phyloP scores from a whole-genome alignment of 23 red algal species.

The Gracilariopsis chorda region DNA sequence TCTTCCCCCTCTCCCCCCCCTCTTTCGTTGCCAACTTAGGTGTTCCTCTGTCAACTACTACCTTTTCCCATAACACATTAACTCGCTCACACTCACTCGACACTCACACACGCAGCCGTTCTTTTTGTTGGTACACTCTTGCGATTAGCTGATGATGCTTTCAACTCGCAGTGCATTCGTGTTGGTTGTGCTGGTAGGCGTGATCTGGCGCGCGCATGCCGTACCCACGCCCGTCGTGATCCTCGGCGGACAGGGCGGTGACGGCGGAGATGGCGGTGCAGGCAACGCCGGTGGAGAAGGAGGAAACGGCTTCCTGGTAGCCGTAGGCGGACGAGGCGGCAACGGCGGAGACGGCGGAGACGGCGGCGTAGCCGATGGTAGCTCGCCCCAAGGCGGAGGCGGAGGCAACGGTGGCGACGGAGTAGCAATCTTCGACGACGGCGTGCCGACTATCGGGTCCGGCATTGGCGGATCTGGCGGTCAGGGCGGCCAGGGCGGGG shows the following conservation, averaged over 20 bases:
- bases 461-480: background rate
- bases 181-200: background rate
- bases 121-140: too few species aligned
- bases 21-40: too few species aligned
- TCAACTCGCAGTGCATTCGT: background rate
- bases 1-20: too few species aligned
- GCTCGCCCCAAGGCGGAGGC: background rate
- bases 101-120: background rate
- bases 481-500: background rate
- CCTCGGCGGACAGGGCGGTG: background rate
- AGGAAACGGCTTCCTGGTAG: background rate
- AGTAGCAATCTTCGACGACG: background rate
- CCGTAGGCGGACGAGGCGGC: background rate
- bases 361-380: background rate
- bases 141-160: background rate
- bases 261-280: background rate
- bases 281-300: background rate
- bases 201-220: background rate
- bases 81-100: background rate
- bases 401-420: background rate
- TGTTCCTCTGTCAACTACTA: too few species aligned
- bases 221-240: background rate
- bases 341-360: slow-evolving; percentile 1
- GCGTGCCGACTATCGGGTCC: background rate
- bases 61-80: background rate